Evolutionary conservation across 495 filamentous ascomycete genomes (phyloP), one percentile per base, ranked within the genome.

Genomic region (Aspergillus campestris): DNA sequence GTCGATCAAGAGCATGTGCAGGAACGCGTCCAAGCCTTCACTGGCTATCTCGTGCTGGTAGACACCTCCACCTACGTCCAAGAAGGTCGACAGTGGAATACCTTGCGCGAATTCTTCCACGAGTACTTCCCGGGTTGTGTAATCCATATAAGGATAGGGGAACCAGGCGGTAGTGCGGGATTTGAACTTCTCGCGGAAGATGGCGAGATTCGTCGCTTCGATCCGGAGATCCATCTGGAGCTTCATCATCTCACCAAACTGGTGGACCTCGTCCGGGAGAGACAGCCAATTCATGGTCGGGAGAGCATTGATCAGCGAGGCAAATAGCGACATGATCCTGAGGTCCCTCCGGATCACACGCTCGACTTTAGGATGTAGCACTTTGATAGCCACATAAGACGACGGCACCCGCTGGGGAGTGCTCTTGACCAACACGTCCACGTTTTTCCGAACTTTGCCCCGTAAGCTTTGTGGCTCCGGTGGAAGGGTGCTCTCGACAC

Each of bases 171-270:
- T 96, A 6, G 84, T 84, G 15, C 94, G 79, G 44, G 86, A 73
- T 52, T 82, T 85, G 74, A 99, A 99, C 51, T 95, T 87, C 47
- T 82, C 81, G 43, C 94, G 84, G 70, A 99, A 99, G 18, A 81
- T 81, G 11, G 80, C 79, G 5, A 99, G 71, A 50, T 99, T 99
- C 6, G 89, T 81, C 1, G 87, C 82, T 57, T 99, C 94, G 44
- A 99, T 99, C 31, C 94, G 84, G 11, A 99, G 72, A 66, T 99
- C 94, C 10, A 99, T 72, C 49, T 99, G 94, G 13, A 97, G 70
- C 53, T 84, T 83, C 94, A 99, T 99, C 94, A 99, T 99, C 57
- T 91, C 84, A 8, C 89, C 91, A 54, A 99, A 99, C 58, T 95
- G 89, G 13, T 71, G 60, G 24, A 95, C 94, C 60, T 99, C 94